Evolutionary conservation across 495 filamentous ascomycete genomes (phyloP), one percentile per base, ranked within the genome.

Genomic region (Annulohypoxylon moriforme): DNA sequence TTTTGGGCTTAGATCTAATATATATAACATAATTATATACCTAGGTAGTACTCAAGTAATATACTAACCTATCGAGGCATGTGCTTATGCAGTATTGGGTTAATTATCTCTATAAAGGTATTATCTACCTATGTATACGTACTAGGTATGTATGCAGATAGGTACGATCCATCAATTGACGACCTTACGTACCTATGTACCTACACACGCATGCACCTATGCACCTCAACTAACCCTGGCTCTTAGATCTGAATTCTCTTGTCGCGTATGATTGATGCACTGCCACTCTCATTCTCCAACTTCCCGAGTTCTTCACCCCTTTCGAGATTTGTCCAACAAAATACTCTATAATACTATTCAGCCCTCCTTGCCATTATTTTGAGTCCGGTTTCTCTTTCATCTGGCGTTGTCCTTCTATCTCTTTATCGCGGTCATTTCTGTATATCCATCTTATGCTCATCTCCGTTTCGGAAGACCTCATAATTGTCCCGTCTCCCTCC

Each of bases 241-340:
- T 42, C 38, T n/a, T 42, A 42, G 38, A 42, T 42, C 34, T 38
- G 14, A 16, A 42, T 42, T 16, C 14, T 42, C n/a, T 18, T 60
- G 38, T 25, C 18, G 38, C 16, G 40, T 47, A 46, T 20, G 42
- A 31, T 34, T 9, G 20, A 64, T 42, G n/a, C 40, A 40, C 44
- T 60, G 46, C 52, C 53, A 27, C 42, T 34, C 57, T 18, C 22
- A 49, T 57, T 36, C 27, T 55, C 27, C 44, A 58, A 24, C 67
- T 64, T 64, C 49, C 38, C 38, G 42, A 59, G 42, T 64, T 64
- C 36, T 60, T 63, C 49, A 40, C 66, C 66, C 66, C 66, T 31
- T 68, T 38, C 34, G 42, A 58, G 40, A 60, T 60, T 59, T 40
- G 36, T 60, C 46, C 46, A 55, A 44, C 67, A 24, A 40, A 34